Percentiles rank a stretch among this genome's conserved stretches.
Evolutionary conservation across 345 rosid genomes (phyloP).

Genomic region (Lenwebbia sp.): DNA sequence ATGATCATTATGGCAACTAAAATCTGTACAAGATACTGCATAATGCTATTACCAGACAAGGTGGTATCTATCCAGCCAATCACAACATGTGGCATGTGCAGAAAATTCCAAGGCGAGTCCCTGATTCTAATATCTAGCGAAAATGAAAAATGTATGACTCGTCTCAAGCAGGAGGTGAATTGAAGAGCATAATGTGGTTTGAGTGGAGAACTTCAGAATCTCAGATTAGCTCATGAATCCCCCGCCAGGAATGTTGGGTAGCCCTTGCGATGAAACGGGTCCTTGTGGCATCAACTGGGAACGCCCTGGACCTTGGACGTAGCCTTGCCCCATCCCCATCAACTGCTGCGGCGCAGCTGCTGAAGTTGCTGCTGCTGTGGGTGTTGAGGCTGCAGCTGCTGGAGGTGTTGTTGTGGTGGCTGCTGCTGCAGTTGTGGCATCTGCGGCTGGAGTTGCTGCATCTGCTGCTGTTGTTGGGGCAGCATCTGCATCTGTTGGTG

Average conservation of each 20-base stretch:
- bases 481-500: conserved; percentile 12
- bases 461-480: conserved; percentile 13
- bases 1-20: background rate
- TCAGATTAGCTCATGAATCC: conserved; percentile 36
- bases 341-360: conserved; percentile 18
- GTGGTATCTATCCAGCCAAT: background rate
- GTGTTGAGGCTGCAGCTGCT: conserved; percentile 17
- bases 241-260: conserved; percentile 63
- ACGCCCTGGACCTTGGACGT: conserved; percentile 60
- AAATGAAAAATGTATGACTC: background rate
- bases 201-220: background rate
- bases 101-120: background rate
- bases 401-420: conserved; percentile 26
- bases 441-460: conserved; percentile 8
- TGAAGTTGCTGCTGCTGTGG: conserved; percentile 20
- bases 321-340: conserved; percentile 52
- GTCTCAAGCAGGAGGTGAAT: background rate
- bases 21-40: background rate
- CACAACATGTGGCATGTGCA: background rate
- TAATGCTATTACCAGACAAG: background rate
- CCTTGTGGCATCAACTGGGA: conserved; percentile 53
- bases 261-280: conserved; percentile 65
- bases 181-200: background rate
- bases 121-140: background rate
- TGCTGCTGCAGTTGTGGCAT: conserved; percentile 25